phyloP scores from a whole-genome alignment of 1,284 basidiomycete genomes.

The Rhodotorula sp. region DNA sequence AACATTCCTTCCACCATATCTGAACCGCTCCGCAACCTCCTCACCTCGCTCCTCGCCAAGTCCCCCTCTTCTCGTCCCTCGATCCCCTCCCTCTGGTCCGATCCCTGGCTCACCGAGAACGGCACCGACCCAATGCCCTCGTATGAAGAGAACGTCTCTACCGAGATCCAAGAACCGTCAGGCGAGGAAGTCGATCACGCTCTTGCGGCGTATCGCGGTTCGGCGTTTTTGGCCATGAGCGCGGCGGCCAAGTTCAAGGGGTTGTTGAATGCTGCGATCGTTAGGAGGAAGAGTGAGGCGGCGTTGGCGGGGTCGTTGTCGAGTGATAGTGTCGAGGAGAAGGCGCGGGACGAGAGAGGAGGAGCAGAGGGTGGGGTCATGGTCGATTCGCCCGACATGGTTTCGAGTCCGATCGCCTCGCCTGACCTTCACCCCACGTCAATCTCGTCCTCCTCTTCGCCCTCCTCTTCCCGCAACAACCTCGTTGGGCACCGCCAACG shows the following conservation, averaged over 20 bases:
- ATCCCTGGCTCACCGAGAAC: slow-evolving; percentile 52
- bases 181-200: slow-evolving; percentile 51
- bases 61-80: slow-evolving; percentile 48
- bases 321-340: not conserved
- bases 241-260: slow-evolving; percentile 35
- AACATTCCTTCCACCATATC: slow-evolving; percentile 20
- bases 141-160: slow-evolving; percentile 51
- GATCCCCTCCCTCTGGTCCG: slow-evolving; percentile 49
- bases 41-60: slow-evolving; percentile 51
- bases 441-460: not conserved
- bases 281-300: slow-evolving; percentile 5
- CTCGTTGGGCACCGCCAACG: not conserved
- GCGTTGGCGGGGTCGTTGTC: not conserved
- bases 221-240: slow-evolving; percentile 21
- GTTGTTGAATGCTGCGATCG: slow-evolving; percentile 8
- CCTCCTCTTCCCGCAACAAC: not conserved
- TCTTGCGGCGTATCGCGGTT: slow-evolving; percentile 46
- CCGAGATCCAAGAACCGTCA: slow-evolving; percentile 52
- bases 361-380: not conserved
- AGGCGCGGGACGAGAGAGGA: too few relatives aligned
- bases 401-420: slow-evolving; percentile 1
- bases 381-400: slow-evolving; percentile 22
- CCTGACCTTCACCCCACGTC: not conserved
- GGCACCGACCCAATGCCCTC: slow-evolving; percentile 50
- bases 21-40: slow-evolving; percentile 44